Base-by-base conservation (phyloP, 768 basidiomycete species). In the Suillus subluteus region DNA sequence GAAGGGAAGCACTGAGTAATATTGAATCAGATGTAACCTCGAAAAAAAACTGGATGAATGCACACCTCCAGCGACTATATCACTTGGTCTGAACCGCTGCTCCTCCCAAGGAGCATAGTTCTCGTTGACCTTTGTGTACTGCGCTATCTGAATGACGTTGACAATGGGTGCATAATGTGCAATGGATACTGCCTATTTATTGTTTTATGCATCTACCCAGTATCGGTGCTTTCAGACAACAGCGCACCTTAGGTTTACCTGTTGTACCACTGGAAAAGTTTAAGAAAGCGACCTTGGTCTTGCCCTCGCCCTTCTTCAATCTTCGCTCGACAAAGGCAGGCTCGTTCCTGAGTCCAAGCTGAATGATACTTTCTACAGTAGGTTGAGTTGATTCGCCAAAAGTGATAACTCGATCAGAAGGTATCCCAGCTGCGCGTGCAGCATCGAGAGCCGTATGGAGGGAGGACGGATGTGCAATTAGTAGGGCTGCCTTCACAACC, bases 201-300 rank as follows among this genome's bases (percentile, higher is more conserved):
- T 21, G 16, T 43, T 1, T 32, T 70, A 55, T 30, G 41, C 21
- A 16, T 30, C 26, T 41, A n/a, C 18, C 3, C 62, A 15, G 16
- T 6, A 11, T 30, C 35, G 8, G 18, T 8, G 1, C 35, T 5
- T 26, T 26, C 26, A 26, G 6, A 26, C 37, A 4, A 54, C 16
- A 13, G 18, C 6, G 64, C 15, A 74, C 75, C 67, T 76, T 74
- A 38, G 75, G 80, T 72, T 76, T 79, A 75, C 90, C 90, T 26
- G 91, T 92, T 26, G 91, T 92, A 15, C 91, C 91, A 67, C 90
- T 91, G 1, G 91, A 91, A 69, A 92, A 90, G 62, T 83, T 86
- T 63, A 92, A 78, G 69, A 91, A 88, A 4, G 91, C 91, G n/a
- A 92, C 66, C 54, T 86, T 84, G 18, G 79, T 84, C 72, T 82